Conservation (phyloP, 116 monocot species). For the Phalaenopsis hybrid region DNA sequence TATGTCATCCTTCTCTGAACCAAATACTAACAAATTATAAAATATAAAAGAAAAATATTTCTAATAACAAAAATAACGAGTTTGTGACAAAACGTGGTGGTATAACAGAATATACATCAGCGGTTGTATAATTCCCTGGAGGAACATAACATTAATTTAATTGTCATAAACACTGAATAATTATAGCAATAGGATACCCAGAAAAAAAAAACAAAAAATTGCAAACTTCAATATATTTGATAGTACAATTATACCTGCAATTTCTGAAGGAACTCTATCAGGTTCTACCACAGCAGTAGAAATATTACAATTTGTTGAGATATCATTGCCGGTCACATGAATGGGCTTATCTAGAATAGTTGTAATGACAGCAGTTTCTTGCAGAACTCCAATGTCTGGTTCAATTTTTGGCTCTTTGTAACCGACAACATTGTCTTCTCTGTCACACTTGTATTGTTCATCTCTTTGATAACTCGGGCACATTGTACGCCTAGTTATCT, state of each 20-base stretch:
- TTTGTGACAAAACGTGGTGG: too few species aligned
- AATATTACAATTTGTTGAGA: slow-evolving; percentile 10
- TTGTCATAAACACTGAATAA: not conserved
- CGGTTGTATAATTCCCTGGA: too few species aligned
- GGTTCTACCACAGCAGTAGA: slow-evolving; percentile 45
- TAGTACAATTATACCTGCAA: slow-evolving; percentile 18
- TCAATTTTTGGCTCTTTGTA: slow-evolving; percentile 28
- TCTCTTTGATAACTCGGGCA: not conserved
- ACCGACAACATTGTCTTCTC: not conserved
- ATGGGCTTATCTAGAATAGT: slow-evolving; percentile 6
- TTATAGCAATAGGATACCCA: not conserved
- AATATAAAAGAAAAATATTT: too few species aligned
- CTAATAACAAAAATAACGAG: too few species aligned
- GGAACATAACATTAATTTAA: not conserved
- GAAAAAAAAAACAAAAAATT: not conserved
- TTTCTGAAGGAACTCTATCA: slow-evolving; percentile 6
- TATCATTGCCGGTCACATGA: not conserved
- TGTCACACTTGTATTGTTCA: not conserved
- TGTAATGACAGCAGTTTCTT: not conserved
- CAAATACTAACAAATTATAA: too few species aligned
- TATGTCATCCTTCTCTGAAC: too few species aligned
- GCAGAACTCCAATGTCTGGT: slow-evolving; percentile 3
- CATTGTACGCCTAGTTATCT: not conserved
- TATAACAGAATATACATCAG: too few species aligned
- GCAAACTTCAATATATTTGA: not conserved